A percentile compares a stretch with the other conserved stretches of the same genome.
Evolutionary conservation across 2,329 filamentous ascomycete genomes (phyloP).

Genomic region (Colletotrichum agaves): DNA sequence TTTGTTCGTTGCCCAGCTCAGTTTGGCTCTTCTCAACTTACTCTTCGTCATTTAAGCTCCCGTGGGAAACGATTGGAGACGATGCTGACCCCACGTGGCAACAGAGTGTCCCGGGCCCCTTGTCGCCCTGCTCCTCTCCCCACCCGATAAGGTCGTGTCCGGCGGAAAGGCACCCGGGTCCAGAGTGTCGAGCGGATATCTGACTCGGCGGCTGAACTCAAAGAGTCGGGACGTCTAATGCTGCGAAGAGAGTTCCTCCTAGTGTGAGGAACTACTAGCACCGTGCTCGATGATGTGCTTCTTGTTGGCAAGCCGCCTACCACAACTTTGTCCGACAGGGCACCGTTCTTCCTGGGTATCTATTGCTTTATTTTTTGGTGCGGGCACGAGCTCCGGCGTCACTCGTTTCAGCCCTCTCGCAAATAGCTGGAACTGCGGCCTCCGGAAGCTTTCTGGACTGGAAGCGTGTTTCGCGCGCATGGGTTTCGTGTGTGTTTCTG

Average conservation of each 20-base stretch:
- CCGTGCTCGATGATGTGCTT: background rate
- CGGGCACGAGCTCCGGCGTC: constrained; percentile 39
- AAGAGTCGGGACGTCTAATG: constrained; percentile 38
- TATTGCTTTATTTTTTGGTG: constrained; percentile 42
- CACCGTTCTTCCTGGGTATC: constrained; percentile 40
- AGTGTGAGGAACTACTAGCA: constrained; percentile 8
- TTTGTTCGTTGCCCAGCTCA: background rate
- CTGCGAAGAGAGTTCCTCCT: constrained; percentile 40
- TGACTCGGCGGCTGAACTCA: constrained; percentile 41
- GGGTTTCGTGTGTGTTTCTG: constrained; percentile 41
- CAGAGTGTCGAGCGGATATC: constrained; percentile 39
- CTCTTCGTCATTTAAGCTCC: background rate
- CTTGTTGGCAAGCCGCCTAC: background rate
- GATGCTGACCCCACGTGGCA: constrained; percentile 5
- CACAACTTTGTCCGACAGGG: background rate
- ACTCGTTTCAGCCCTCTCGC: constrained; percentile 41
- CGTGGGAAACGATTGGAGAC: constrained; percentile 10
- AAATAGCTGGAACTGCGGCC: constrained; percentile 41
- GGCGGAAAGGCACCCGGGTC: constrained; percentile 43
- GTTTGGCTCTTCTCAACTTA: background rate
- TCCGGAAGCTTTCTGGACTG: constrained; percentile 45
- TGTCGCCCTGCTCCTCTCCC: constrained; percentile 43
- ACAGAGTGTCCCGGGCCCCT: constrained; percentile 42
- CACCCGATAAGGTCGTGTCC: constrained; percentile 43
- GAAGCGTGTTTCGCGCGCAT: constrained; percentile 38